Percentiles rank a stretch among this genome's conserved stretches.
Conservation (phyloP, 2,329 filamentous ascomycete genomes). For the Colletotrichum sp. region DNA sequence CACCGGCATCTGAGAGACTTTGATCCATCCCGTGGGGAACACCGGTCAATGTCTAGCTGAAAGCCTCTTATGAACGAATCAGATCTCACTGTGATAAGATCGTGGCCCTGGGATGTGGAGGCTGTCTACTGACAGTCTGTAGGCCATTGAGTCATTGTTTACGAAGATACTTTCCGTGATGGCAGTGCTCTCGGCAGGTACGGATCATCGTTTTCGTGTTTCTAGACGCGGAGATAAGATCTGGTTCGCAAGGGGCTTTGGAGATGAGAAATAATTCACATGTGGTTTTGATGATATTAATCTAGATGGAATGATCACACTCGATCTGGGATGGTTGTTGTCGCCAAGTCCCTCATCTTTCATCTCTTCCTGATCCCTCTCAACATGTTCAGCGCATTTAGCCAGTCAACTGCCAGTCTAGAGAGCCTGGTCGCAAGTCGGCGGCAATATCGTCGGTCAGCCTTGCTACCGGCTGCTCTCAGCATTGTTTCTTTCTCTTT, state of each 20-base stretch:
- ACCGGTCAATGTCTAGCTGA: background rate
- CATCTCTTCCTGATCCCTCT: background rate
- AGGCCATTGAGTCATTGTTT: background rate
- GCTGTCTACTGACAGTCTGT: background rate
- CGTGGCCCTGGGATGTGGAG: background rate
- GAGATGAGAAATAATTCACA: background rate
- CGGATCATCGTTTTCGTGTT: background rate
- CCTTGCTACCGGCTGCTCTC: background rate
- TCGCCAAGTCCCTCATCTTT: background rate
- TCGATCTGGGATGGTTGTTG: fast-evolving
- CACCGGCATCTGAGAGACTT: background rate
- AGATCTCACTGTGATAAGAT: background rate
- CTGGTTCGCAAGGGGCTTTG: background rate
- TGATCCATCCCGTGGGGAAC: background rate
- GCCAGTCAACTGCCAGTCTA: background rate
- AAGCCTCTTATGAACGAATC: background rate
- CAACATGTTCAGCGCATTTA: background rate
- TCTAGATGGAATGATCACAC: background rate
- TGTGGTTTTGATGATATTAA: background rate
- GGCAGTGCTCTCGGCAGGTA: background rate
- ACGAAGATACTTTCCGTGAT: background rate
- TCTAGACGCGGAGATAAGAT: background rate
- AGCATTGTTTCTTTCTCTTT: background rate
- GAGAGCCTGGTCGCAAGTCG: background rate
- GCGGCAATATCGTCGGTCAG: background rate